phyloP scores from a whole-genome alignment of 495 filamentous ascomycete genomes.

The Paragyromitra xinjiangensis region DNA sequence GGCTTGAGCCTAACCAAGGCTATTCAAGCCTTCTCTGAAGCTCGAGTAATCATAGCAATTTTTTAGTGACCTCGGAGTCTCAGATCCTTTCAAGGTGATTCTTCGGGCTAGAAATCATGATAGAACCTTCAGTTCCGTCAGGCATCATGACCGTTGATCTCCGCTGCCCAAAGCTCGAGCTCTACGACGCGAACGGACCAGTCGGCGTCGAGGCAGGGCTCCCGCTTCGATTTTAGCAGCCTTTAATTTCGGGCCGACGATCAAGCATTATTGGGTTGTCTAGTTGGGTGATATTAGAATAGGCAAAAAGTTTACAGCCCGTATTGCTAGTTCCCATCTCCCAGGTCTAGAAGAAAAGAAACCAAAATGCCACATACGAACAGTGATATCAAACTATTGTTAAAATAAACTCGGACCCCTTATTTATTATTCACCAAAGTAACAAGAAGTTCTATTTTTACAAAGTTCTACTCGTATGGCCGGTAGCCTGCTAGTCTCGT shows the following conservation, averaged over 20 bases:
- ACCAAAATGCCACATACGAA: neutral
- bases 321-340: neutral
- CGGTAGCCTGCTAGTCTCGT: too few species aligned
- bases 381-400: neutral
- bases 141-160: neutral
- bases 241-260: too few species aligned
- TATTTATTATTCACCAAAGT: neutral
- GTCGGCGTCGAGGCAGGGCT: too few species aligned
- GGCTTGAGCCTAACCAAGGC: neutral
- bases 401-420: neutral
- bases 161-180: neutral
- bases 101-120: neutral
- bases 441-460: neutral
- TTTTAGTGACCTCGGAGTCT: neutral
- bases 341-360: neutral
- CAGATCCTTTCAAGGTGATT: neutral
- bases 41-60: neutral
- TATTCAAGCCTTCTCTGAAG: neutral
- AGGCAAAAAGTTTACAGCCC: neutral
- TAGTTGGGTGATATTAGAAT: too few species aligned
- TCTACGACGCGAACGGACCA: neutral
- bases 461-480: neutral
- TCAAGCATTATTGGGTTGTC: too few species aligned
- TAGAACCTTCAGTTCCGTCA: neutral
- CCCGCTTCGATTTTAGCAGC: too few species aligned